A percentile compares a stretch with the other conserved stretches of the same genome.
Evolutionary conservation across 305 asterid species (phyloP).

Genomic region (Ilex paraguariensis): DNA sequence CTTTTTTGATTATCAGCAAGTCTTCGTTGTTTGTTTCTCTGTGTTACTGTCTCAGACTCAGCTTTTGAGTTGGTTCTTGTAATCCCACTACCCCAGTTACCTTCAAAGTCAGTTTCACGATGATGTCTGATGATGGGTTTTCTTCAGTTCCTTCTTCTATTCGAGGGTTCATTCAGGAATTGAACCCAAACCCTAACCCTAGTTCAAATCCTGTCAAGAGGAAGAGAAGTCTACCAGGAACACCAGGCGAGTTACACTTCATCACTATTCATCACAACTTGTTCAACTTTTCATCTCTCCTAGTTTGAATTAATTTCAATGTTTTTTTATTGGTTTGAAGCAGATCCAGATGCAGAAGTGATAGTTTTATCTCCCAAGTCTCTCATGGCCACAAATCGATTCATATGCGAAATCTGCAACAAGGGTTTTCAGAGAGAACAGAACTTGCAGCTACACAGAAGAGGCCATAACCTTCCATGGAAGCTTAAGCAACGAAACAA

Average conservation of each 20-base stretch:
- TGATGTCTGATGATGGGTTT: constrained; percentile 77
- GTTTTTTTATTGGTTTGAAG: not conserved
- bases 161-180: constrained; percentile 38
- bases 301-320: not conserved
- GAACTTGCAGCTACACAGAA: constrained; percentile 77
- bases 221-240: constrained; percentile 62
- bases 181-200: constrained; percentile 37
- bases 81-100: not conserved
- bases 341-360: constrained; percentile 96
- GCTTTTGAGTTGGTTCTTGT: too few species aligned
- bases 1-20: constrained; percentile 8
- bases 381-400: constrained; percentile 86
- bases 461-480: constrained; percentile 80
- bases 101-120: constrained; percentile 6
- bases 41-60: too few species aligned
- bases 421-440: constrained; percentile 96
- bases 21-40: constrained; percentile 3
- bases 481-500: not conserved
- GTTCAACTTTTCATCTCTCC: not conserved
- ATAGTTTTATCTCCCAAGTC: constrained; percentile 85
- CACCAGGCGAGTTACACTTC: constrained; percentile 33
- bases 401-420: constrained; percentile 89
- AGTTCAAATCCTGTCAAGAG: constrained; percentile 63
- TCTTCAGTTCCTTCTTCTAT: constrained; percentile 46
- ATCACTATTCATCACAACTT: constrained; percentile 6